These are phyloP conservation scores for Pseudogymnoascus sp. DNA, from an alignment of 2,329 filamentous ascomycete species.

Conservation along the genomic window DNA sequence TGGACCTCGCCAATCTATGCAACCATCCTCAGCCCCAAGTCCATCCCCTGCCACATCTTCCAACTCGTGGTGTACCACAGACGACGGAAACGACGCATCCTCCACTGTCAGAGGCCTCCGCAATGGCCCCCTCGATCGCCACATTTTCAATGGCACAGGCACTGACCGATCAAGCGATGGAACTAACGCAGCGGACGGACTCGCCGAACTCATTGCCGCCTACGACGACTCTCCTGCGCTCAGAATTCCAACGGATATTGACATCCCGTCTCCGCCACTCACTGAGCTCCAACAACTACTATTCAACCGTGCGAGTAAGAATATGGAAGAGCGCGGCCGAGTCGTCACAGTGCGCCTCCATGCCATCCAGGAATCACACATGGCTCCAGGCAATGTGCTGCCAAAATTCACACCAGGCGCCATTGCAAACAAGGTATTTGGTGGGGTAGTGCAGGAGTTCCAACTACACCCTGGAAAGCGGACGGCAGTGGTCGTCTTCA, in stretches of 20 bases:
- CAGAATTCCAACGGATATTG: neutral
- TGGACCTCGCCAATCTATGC: neutral
- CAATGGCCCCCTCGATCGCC: neutral
- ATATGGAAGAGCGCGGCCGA: neutral
- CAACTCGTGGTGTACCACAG: neutral
- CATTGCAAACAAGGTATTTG: conserved; percentile 12
- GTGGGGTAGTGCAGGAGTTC: conserved; percentile 14
- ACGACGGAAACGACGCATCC: neutral
- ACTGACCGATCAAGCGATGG: neutral
- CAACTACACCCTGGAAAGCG: conserved; percentile 8
- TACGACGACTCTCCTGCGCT: conserved; percentile 5
- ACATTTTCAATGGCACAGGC: neutral
- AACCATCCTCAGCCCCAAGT: neutral
- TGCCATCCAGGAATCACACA: neutral
- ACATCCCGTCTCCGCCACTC: neutral
- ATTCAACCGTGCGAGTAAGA: neutral
- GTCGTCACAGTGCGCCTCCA: conserved; percentile 13
- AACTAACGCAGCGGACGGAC: neutral
- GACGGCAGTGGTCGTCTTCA: conserved; percentile 12
- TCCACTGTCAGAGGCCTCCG: neutral
- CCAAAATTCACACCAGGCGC: conserved; percentile 10
- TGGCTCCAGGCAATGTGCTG: neutral
- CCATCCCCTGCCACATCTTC: neutral
- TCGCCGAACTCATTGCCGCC: neutral
- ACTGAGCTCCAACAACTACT: neutral